These are phyloP conservation scores for Cyberlindnera sargentensis DNA, from an alignment of 805 yeast genomes.

Conservation along the genomic window DNA sequence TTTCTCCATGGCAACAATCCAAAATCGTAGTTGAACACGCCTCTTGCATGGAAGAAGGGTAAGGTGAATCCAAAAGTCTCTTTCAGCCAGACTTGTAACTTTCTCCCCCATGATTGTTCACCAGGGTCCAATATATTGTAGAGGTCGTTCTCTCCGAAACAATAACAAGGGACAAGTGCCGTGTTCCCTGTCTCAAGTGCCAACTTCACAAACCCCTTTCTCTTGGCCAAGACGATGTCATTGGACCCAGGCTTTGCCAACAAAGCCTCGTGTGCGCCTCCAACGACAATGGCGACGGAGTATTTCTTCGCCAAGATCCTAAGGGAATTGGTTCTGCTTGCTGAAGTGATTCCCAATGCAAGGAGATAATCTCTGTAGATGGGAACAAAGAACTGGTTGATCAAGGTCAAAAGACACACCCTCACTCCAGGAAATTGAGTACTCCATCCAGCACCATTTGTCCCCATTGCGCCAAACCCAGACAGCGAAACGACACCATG, in stretches of 20 bases:
- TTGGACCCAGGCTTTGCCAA: slow-evolving; percentile 51
- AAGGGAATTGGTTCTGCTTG: slow-evolving; percentile 64
- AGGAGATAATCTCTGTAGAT: slow-evolving; percentile 80
- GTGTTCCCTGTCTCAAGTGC: slow-evolving; percentile 79
- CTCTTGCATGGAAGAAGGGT: slow-evolving; percentile 89
- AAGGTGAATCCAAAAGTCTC: slow-evolving; percentile 70
- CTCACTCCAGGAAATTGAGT: slow-evolving; percentile 78
- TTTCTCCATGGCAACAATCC: slow-evolving; percentile 85
- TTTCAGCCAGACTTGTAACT: slow-evolving; percentile 69
- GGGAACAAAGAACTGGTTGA: slow-evolving; percentile 79
- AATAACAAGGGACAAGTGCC: slow-evolving; percentile 77
- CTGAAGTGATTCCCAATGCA: slow-evolving; percentile 79
- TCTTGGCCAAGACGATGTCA: slow-evolving; percentile 63
- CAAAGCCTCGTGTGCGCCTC: slow-evolving; percentile 91
- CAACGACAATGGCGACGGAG: slow-evolving; percentile 85
- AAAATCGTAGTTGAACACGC: slow-evolving; percentile 85
- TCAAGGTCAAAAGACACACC: slow-evolving; percentile 68
- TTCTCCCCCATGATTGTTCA: slow-evolving; percentile 39
- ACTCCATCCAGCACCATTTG: slow-evolving; percentile 71
- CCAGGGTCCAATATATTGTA: slow-evolving; percentile 43
- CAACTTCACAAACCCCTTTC: slow-evolving; percentile 84
- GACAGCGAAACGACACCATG: slow-evolving; percentile 96
- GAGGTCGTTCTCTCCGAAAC: slow-evolving; percentile 82
- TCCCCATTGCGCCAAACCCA: slow-evolving; percentile 74
- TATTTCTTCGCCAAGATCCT: slow-evolving; percentile 55